Evolutionary conservation across 179 eudicot genomes (phyloP).

Genomic region (Spergularia azorica): DNA sequence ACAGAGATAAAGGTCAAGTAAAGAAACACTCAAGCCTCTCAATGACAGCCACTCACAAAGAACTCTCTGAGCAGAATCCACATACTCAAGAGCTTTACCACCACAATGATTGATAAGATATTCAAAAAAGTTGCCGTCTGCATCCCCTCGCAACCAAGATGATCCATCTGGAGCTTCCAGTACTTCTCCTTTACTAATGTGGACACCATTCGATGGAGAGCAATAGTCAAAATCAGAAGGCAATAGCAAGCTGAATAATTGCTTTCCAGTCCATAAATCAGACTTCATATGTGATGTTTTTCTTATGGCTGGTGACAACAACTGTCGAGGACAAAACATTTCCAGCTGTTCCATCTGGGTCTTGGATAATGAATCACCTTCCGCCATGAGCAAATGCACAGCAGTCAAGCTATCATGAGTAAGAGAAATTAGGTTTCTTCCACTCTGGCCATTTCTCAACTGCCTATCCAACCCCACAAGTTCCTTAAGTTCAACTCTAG

Average conservation of each 20-base stretch:
- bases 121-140: conserved; percentile 58
- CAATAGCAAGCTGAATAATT: conserved; percentile 69
- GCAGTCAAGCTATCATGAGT: conserved; percentile 91
- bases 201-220: conserved; percentile 45
- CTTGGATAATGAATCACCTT: conserved; percentile 49
- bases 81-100: conserved; percentile 50
- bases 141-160: conserved; percentile 75
- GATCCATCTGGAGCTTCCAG: conserved; percentile 58
- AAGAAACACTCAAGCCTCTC: conserved; percentile 87
- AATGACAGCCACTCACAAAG: conserved; percentile 78
- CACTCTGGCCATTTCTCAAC: conserved; percentile 72
- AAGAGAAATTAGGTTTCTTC: conserved; percentile 63
- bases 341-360: conserved; percentile 75
- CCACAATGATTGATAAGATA: conserved; percentile 52
- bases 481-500: conserved; percentile 77
- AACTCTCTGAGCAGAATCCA: conserved; percentile 73
- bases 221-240: conserved; percentile 60
- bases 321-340: conserved; percentile 58
- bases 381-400: conserved; percentile 65
- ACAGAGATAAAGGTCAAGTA: conserved; percentile 77
- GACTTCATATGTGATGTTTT: conserved; percentile 30
- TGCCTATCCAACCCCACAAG: conserved; percentile 78
- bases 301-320: conserved; percentile 41
- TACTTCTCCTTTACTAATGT: conserved; percentile 65
- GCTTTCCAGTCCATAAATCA: conserved; percentile 73